Evolutionary conservation across 305 asterid species (phyloP).

Genomic region (Fraxinus sp.): DNA sequence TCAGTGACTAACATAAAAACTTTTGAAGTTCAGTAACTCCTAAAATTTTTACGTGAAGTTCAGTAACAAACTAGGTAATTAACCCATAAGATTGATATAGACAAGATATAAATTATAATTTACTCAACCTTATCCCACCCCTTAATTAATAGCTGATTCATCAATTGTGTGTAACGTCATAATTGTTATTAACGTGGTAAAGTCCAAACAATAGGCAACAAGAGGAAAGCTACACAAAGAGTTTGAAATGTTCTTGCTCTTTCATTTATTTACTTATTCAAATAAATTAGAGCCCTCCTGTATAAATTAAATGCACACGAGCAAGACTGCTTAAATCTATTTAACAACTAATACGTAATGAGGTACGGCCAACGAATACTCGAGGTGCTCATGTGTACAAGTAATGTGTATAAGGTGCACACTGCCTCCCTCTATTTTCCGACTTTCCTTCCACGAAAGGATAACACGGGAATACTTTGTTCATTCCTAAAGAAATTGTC

Average conservation of each 20-base stretch:
- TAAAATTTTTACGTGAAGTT: too few species aligned
- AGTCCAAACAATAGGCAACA: not conserved
- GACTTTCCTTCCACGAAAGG: not conserved
- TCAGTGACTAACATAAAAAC: too few species aligned
- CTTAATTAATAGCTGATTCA: too few species aligned
- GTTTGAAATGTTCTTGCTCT: not conserved
- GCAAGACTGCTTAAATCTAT: not conserved
- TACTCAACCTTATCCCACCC: too few species aligned
- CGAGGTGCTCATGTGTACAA: not conserved
- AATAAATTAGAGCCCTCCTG: not conserved
- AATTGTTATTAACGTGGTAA: not conserved
- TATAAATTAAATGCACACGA: not conserved
- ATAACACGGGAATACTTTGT: conserved; percentile 30
- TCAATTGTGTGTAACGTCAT: too few species aligned
- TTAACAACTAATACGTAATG: not conserved
- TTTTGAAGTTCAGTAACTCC: too few species aligned
- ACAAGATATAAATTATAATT: too few species aligned
- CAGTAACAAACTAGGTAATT: too few species aligned
- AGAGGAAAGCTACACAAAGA: not conserved
- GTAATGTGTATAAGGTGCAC: not conserved
- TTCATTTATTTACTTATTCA: not conserved
- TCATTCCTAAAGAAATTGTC: conserved; percentile 34
- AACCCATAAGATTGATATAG: too few species aligned
- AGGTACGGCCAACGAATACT: not conserved
- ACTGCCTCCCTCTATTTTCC: not conserved